A percentile compares a stretch with the other conserved stretches of the same genome.
Evolutionary conservation across 345 rosid genomes (phyloP).

Genomic region (Pugionium cornutum): DNA sequence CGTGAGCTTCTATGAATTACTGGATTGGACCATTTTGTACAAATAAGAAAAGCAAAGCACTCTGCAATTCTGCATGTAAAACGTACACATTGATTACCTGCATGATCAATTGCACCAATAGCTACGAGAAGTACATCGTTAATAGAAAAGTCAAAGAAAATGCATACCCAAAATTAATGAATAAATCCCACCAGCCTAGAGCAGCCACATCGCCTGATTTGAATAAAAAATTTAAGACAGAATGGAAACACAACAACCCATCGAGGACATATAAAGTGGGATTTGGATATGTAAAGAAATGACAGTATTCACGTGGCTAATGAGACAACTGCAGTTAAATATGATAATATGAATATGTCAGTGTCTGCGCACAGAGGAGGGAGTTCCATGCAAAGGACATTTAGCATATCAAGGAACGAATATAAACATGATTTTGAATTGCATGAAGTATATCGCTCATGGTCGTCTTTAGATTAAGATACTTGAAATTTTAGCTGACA

Average conservation of each 20-base stretch:
- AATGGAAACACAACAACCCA: neutral
- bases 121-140: too few relatives aligned
- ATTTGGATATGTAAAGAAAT: slow-evolving; percentile 5
- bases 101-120: slow-evolving; percentile 30
- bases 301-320: neutral
- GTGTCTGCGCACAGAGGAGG: slow-evolving; percentile 7
- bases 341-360: slow-evolving; percentile 14
- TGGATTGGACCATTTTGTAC: slow-evolving; percentile 99
- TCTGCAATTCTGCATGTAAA: slow-evolving; percentile 80
- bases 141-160: neutral
- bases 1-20: slow-evolving; percentile 69
- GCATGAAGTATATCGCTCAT: neutral
- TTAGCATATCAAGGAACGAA: neutral
- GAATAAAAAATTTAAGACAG: neutral
- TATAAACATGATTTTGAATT: slow-evolving; percentile 2
- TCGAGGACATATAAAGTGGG: neutral
- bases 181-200: slow-evolving; percentile 98
- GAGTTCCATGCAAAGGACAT: neutral
- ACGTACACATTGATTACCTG: slow-evolving; percentile 10
- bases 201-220: slow-evolving; percentile 73
- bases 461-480: slow-evolving; percentile 10
- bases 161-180: slow-evolving; percentile 80
- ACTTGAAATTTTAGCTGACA: slow-evolving; percentile 5
- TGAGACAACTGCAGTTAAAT: neutral
- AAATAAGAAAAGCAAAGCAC: slow-evolving; percentile 93